phyloP scores from a whole-genome alignment of 257 asterid genomes.

The Coffea eugenioides region DNA sequence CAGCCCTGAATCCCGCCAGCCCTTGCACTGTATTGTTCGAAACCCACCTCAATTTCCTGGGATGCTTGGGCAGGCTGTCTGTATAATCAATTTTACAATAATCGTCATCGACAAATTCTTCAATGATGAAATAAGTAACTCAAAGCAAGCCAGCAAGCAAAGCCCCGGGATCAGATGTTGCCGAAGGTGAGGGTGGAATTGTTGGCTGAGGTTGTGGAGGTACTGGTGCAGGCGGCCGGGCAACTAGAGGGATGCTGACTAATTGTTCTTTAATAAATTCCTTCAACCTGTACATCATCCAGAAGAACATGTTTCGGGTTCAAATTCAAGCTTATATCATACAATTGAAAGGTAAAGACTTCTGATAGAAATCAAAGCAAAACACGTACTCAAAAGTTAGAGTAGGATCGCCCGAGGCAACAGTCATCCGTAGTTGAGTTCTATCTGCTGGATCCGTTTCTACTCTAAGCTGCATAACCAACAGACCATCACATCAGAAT shows the following conservation, averaged over 20 bases:
- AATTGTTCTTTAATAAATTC: constrained; percentile 84
- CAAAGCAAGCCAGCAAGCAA: constrained; percentile 81
- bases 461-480: constrained; percentile 58
- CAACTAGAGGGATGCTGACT: constrained; percentile 51
- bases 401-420: constrained; percentile 83
- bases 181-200: constrained; percentile 45
- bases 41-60: constrained; percentile 23
- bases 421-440: constrained; percentile 85
- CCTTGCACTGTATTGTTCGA: constrained; percentile 35
- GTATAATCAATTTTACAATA: constrained; percentile 41
- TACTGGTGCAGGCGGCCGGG: constrained; percentile 42
- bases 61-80: constrained; percentile 18
- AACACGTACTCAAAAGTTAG: constrained; percentile 77
- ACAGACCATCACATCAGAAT: constrained; percentile 1
- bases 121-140: constrained; percentile 22
- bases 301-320: neutral
- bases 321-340: neutral
- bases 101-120: constrained; percentile 16
- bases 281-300: constrained; percentile 50
- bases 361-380: neutral
- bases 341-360: neutral
- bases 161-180: constrained; percentile 71
- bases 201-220: constrained; percentile 58
- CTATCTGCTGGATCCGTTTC: constrained; percentile 98
- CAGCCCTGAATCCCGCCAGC: constrained; percentile 47